phyloP scores from a whole-genome alignment of 2,329 filamentous ascomycete genomes.

The Epichloe glyceriae region DNA sequence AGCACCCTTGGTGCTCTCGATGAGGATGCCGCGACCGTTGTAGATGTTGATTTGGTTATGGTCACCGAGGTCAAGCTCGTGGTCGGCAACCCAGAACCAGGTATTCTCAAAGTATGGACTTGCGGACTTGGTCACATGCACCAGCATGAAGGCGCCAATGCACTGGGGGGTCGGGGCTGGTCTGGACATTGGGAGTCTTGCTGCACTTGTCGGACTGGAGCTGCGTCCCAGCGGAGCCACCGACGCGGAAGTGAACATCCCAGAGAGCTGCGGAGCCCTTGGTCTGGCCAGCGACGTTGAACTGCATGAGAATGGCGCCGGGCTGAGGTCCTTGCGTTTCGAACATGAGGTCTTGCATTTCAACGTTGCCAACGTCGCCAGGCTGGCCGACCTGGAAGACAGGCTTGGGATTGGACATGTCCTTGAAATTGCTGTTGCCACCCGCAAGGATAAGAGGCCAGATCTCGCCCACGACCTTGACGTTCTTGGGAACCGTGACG shows the following conservation, averaged over 20 bases:
- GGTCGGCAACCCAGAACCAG: conserved; percentile 85
- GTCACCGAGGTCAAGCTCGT: conserved; percentile 66
- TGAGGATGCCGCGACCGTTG: conserved; percentile 71
- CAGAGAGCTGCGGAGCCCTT: conserved; percentile 70
- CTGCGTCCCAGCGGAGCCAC: conserved; percentile 71
- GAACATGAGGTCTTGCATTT: conserved; percentile 81
- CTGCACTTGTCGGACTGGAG: conserved; percentile 68
- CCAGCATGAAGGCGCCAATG: conserved; percentile 58
- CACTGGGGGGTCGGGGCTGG: conserved; percentile 52
- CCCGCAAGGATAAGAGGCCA: conserved; percentile 83
- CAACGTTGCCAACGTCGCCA: conserved; percentile 66
- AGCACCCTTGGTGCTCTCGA: conserved; percentile 61
- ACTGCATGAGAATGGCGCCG: conserved; percentile 82
- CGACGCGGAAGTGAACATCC: conserved; percentile 93
- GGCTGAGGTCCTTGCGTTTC: conserved; percentile 72
- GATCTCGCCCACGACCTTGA: conserved; percentile 82
- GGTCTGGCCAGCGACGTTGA: conserved; percentile 61
- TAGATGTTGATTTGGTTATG: conserved; percentile 75
- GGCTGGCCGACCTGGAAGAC: conserved; percentile 72
- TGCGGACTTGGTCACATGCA: conserved; percentile 49
- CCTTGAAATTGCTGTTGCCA: conserved; percentile 55
- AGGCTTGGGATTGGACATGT: conserved; percentile 64
- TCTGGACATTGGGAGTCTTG: conserved; percentile 56
- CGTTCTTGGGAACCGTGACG: conserved; percentile 59
- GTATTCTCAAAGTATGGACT: conserved; percentile 77